phyloP scores from a whole-genome alignment of 129 eudicot genomes.

The Daucus carota region DH1_v3.0 NC_030381.2:32618001-32618500 shows the following conservation, averaged over 20 bases:
- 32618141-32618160: constrained; percentile 76
- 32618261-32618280: neutral
- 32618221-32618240: constrained; percentile 39
- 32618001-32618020: constrained; percentile 71
- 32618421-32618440: constrained; percentile 39
- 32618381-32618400: constrained; percentile 43
- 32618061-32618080: constrained; percentile 64
- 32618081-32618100: constrained; percentile 81
- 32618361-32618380: constrained; percentile 40
- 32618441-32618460: neutral
- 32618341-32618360: constrained; percentile 40
- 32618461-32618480: neutral
- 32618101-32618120: constrained; percentile 69
- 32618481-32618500: neutral
- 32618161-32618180: constrained; percentile 60
- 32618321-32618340: constrained; percentile 23
- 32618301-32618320: constrained; percentile 21
- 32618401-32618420: constrained; percentile 25
- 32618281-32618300: constrained; percentile 12
- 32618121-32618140: constrained; percentile 67
- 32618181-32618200: constrained; percentile 55
- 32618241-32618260: neutral
- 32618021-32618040: constrained; percentile 82
- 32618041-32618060: constrained; percentile 75
- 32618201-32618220: constrained; percentile 59